These are phyloP conservation scores for Trichoderma hamatum DNA, from an alignment of 2,329 filamentous ascomycete species.

Conservation along the genomic window DNA sequence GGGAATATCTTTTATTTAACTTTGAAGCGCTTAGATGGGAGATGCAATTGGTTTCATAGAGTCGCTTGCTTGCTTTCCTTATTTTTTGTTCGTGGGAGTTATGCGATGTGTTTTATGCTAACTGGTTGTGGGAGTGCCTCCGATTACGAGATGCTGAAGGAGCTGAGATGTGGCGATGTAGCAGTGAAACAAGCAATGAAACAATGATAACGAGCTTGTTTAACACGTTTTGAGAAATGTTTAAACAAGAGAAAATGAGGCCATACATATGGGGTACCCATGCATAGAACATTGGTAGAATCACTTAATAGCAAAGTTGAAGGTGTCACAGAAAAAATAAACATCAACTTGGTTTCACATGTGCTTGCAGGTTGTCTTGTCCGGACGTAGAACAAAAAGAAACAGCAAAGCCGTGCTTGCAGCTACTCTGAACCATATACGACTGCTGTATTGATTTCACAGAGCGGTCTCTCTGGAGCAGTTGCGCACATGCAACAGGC, in stretches of 20 bases:
- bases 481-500: background rate
- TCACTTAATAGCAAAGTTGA: background rate
- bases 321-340: background rate
- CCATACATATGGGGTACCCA: background rate
- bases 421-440: background rate
- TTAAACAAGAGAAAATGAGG: background rate
- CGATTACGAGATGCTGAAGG: background rate
- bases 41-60: background rate
- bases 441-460: background rate
- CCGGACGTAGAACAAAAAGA: background rate
- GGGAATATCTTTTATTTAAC: background rate
- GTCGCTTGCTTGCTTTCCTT: background rate
- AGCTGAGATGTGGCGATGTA: background rate
- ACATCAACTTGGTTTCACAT: background rate
- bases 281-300: background rate
- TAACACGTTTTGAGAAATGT: background rate
- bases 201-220: background rate
- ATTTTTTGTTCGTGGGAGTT: background rate
- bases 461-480: background rate
- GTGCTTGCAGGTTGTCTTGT: background rate
- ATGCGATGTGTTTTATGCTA: background rate
- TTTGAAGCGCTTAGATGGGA: conserved; percentile 3
- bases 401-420: background rate
- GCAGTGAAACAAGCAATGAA: background rate
- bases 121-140: background rate